Percentiles rank a stretch among this genome's conserved stretches.
Evolutionary conservation across 2,329 filamentous ascomycete genomes (phyloP).

Genomic region (Trichoderma harzianum): DNA sequence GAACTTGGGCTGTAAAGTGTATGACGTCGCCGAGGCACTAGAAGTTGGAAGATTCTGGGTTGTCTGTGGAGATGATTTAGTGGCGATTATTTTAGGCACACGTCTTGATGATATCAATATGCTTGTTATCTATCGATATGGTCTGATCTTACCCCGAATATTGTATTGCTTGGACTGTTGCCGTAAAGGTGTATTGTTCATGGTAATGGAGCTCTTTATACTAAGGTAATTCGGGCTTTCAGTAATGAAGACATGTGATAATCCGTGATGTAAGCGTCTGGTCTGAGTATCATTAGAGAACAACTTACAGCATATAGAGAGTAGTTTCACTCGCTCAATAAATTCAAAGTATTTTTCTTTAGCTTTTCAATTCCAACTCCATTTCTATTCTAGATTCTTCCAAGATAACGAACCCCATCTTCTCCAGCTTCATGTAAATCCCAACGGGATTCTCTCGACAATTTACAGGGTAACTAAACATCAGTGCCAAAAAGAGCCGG

Average conservation of each 20-base stretch:
- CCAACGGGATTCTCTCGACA: neutral
- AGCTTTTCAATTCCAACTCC: neutral
- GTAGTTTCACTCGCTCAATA: neutral
- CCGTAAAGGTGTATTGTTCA: neutral
- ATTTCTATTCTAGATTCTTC: neutral
- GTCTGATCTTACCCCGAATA: neutral
- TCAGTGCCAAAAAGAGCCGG: neutral
- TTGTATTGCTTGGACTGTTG: neutral
- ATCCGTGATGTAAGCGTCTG: neutral
- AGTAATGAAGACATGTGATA: neutral
- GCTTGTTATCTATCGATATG: neutral
- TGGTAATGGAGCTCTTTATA: neutral
- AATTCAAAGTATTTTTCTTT: neutral
- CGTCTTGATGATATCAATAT: neutral
- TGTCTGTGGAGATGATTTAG: neutral
- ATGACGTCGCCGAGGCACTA: constrained; percentile 13
- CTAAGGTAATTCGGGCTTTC: neutral
- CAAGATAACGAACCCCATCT: neutral
- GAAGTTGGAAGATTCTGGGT: neutral
- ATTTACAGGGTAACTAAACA: neutral
- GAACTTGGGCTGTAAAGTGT: neutral
- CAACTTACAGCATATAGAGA: neutral
- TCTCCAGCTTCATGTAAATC: neutral
- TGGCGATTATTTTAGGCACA: neutral
- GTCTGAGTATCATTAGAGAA: neutral